phyloP scores from a whole-genome alignment of 768 basidiomycete species.

The Phaffia australis region DNA sequence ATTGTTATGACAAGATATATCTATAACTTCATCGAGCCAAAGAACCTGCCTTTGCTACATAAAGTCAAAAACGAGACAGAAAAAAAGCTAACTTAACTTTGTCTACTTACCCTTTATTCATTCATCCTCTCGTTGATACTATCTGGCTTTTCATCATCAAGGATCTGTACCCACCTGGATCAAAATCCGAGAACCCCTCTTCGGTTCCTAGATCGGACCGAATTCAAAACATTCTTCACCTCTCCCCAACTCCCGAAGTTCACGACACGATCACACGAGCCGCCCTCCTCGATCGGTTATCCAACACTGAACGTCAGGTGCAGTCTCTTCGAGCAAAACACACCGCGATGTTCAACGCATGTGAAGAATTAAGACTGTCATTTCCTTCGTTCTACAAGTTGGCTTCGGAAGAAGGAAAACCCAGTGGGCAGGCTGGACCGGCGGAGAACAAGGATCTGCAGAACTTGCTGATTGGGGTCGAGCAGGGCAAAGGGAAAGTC shows the following conservation, averaged over 20 bases:
- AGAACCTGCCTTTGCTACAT: too few species aligned
- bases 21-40: too few species aligned
- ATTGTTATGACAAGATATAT: too few species aligned
- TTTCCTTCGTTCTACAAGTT: constrained; percentile 15
- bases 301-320: background rate
- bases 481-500: constrained; percentile 1
- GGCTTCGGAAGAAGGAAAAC: background rate
- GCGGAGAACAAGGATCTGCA: background rate
- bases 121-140: background rate
- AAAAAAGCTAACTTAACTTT: background rate
- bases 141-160: background rate
- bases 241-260: constrained; percentile 7
- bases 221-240: background rate
- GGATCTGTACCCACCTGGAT: constrained; percentile 20
- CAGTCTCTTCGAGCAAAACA: background rate
- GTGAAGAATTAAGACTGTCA: constrained; percentile 8
- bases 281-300: background rate
- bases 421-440: background rate
- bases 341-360: constrained; percentile 8
- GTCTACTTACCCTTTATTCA: background rate
- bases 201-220: constrained; percentile 10
- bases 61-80: background rate
- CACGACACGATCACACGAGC: constrained; percentile 22
- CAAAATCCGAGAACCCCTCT: background rate
- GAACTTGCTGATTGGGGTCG: background rate